Evolutionary conservation across 78 protist genomes (phyloP).

Genomic region (Cyanophora paradoxa): DNA sequence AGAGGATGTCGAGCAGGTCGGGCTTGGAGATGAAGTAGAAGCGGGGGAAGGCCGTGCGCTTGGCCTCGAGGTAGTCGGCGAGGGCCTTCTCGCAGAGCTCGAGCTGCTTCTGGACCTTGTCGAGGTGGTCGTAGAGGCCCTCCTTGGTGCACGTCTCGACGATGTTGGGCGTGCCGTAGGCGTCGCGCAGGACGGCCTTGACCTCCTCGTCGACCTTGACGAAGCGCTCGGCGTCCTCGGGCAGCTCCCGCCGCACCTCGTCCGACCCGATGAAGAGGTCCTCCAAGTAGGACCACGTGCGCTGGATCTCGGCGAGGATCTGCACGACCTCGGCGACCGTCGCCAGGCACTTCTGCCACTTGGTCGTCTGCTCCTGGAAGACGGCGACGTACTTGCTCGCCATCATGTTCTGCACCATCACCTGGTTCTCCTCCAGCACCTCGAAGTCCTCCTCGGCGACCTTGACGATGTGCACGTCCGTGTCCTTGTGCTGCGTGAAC

Average conservation of each 20-base stretch:
- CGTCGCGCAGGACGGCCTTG: neutral
- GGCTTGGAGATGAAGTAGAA: constrained; percentile 53
- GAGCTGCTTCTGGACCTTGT: neutral
- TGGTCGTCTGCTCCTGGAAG: constrained; percentile 26
- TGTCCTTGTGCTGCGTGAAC: constrained; percentile 12
- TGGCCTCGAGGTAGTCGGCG: constrained; percentile 46
- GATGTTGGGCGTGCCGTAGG: neutral
- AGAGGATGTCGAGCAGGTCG: constrained; percentile 56
- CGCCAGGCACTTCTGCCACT: constrained; percentile 38
- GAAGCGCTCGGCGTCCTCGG: constrained; percentile 52
- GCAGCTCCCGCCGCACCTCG: constrained; percentile 52
- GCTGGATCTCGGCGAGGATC: constrained; percentile 34
- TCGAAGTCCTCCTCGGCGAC: constrained; percentile 38
- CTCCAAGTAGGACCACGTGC: constrained; percentile 50
- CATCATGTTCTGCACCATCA: constrained; percentile 42
- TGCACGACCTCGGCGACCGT: constrained; percentile 23
- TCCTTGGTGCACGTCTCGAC: constrained; percentile 7
- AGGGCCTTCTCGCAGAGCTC: constrained; percentile 54
- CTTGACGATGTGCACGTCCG: constrained; percentile 20
- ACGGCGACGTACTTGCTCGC: constrained; percentile 25
- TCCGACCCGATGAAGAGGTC: constrained; percentile 53
- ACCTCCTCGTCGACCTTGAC: constrained; percentile 29
- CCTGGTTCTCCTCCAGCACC: constrained; percentile 45
- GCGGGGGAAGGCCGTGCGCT: constrained; percentile 54
- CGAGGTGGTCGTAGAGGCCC: constrained; percentile 26